phyloP scores from a whole-genome alignment of 768 basidiomycete species.

The Kwoniella sp. region DNA sequence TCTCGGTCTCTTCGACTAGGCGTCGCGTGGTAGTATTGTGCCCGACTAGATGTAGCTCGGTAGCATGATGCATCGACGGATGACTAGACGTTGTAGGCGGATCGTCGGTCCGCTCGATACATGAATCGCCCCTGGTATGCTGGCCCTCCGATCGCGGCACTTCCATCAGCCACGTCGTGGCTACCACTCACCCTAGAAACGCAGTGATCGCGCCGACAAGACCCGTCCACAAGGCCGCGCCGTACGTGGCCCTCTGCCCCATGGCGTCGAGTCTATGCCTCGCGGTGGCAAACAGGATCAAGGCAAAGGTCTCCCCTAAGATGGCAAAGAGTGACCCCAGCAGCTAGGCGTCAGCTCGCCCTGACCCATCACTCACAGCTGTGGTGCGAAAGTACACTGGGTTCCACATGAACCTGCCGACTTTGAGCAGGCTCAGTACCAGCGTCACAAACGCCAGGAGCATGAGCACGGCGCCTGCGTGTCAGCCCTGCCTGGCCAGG shows the following conservation, averaged over 20 bases:
- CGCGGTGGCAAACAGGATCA: slow-evolving; percentile 28
- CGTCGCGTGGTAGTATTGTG: slow-evolving; percentile 13
- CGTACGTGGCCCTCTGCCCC: slow-evolving; percentile 18
- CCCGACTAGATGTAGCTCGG: too few relatives aligned
- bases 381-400: slow-evolving; percentile 31
- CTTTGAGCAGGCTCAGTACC: slow-evolving; percentile 20
- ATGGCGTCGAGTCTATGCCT: slow-evolving; percentile 13
- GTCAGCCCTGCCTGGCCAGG: background rate
- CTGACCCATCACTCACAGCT: slow-evolving; percentile 34
- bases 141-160: slow-evolving; percentile 30
- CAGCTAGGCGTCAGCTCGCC: slow-evolving; percentile 22
- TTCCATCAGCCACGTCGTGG: background rate
- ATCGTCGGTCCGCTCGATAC: slow-evolving; percentile 29
- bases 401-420: slow-evolving; percentile 30
- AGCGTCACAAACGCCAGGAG: slow-evolving; percentile 25
- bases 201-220: slow-evolving; percentile 22
- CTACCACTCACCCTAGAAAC: slow-evolving; percentile 24
- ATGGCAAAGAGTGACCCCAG: slow-evolving; percentile 21
- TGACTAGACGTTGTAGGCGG: slow-evolving; percentile 30
- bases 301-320: slow-evolving; percentile 27
- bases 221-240: slow-evolving; percentile 35
- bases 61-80: too few relatives aligned
- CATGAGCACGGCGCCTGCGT: slow-evolving; percentile 27
- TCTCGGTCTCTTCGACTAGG: slow-evolving; percentile 52
- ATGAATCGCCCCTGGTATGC: slow-evolving; percentile 25